Evolutionary conservation across 2,329 filamentous ascomycete species (phyloP), one percentile per base, ranked within the genome.

Genomic region (Scedosporium dehoogii): DNA sequence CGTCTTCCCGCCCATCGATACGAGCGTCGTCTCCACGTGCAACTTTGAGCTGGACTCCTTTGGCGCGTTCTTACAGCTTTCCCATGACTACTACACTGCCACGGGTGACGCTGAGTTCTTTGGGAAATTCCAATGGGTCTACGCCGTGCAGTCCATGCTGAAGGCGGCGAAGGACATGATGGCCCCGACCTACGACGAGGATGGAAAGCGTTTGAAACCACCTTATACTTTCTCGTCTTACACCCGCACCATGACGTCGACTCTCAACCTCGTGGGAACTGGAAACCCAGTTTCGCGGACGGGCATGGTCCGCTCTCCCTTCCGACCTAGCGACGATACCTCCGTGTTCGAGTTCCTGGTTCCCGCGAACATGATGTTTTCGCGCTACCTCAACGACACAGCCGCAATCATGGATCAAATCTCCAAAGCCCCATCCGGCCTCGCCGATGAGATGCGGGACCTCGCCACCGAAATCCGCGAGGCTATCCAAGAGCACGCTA

Each of bases 41-140:
- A 96, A 96, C 75, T 96, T 93, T 74, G 92, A 96, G 74, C 84
- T 96, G 44, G 92, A 96, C 76, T 93, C 90, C 6, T 82, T 96
- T 2, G 91, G 91, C 0, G 86, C 90, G 53, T 96, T 96, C 73
- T 80, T 96, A n/a, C 85, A 89, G 51, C 80, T 96, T 3, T 86
- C 85, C 1, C 87, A 90, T 58, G 86, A 92, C 64, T 96, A 94
- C 75, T 82, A 90, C 73, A 79, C 83, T 27, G 80, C 84, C 65
- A 92, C 90, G 0, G 81, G 81, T 0, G 90, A 90, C 21, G 82
- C 80, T 2, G 83, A 82, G 63, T 88, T 88, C 56, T 92, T 92
- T 72, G 73, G 89, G 38, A 87, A 81, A 1, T 76, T 79, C n/a
- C 80, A 85, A 58, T 96, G 90, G 89, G 84, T 88, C 12, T 74